phyloP scores from a whole-genome alignment of 225 moss, liverwort and hornwort species.

The Lunularia cruciata region DNA sequence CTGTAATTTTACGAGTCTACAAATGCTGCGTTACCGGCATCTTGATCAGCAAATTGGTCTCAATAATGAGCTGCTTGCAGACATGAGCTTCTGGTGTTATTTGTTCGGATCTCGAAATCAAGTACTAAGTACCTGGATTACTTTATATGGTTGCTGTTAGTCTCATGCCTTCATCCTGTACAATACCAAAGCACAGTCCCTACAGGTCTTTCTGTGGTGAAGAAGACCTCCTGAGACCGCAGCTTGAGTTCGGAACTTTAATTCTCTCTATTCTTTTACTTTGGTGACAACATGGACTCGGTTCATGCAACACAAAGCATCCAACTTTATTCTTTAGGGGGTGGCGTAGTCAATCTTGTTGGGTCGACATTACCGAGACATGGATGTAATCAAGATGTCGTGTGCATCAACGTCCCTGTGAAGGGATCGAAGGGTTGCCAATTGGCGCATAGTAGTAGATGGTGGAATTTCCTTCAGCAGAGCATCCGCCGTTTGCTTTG shows the following conservation, averaged over 20 bases:
- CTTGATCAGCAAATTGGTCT: slow-evolving; percentile 15
- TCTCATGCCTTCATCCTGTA: neutral
- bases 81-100: slow-evolving; percentile 11
- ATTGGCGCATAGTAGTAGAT: neutral
- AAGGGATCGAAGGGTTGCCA: neutral
- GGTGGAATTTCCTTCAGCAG: neutral
- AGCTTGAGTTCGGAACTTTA: neutral
- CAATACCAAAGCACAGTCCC: neutral
- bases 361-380: neutral
- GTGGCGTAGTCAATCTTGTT: neutral
- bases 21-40: slow-evolving; percentile 19
- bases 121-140: neutral
- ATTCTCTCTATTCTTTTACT: neutral
- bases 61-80: slow-evolving; percentile 14
- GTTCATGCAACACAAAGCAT: neutral
- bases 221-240: neutral
- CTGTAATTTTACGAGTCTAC: slow-evolving; percentile 17
- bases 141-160: neutral
- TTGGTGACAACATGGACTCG: neutral
- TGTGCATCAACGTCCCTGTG: neutral
- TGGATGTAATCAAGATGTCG: neutral
- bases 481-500: no score
- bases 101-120: slow-evolving; percentile 1
- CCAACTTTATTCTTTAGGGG: neutral
- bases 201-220: neutral